Base-by-base conservation (phyloP, 176 grass and related monocot species). In the Bolboschoenus planiculmis region DNA sequence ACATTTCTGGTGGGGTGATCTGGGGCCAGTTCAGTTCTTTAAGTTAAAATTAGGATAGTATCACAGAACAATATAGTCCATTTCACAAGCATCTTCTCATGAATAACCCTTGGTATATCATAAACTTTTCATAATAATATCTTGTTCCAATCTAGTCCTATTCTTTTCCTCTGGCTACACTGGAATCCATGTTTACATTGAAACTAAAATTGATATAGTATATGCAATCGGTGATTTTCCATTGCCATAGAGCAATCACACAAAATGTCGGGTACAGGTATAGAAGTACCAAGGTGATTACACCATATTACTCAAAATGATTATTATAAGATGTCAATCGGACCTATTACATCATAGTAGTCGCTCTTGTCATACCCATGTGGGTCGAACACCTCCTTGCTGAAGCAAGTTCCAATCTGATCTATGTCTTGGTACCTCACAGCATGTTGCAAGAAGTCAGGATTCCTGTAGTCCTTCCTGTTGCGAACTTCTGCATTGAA, bases 361-460 rank as follows among this genome's bases (percentile, higher is more conserved):
- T 99, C 96, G 3, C 87, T 91, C 65, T 87, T 93, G 78, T 99
- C 93, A 0, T 89, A 95, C 36, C 93, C 93, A 44, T 90, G 89
- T 70, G 96, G 96, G 54, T 99, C 86, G 68, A 99, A 99, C 67
- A 99, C 96, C 81, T 95, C 93, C 85, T 91, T 99, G 88, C 84
- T 86, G 78, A 99, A 99, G 87, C 93, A 95, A 39, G 91, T 90
- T 62, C 96, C 96, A 71, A 95, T 95, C 89, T 93, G 91, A 85
- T 99, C 88, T 3, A 99, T 99, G 65, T 95, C 96, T 87, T 99
- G 96, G 63, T 99, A 99, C n/a, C 96, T 87, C 82, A 95, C 92
- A 79, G 96, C 92, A 90, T 99, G 91, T 84, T 93, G 96, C 89
- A 99, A 85, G 70, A 99, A 99, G 64, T 99, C 91, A 37, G 93